These are phyloP conservation scores for Carex arenaria DNA, from an alignment of 202 grass and related monocot species.

Conservation along the genomic window DNA sequence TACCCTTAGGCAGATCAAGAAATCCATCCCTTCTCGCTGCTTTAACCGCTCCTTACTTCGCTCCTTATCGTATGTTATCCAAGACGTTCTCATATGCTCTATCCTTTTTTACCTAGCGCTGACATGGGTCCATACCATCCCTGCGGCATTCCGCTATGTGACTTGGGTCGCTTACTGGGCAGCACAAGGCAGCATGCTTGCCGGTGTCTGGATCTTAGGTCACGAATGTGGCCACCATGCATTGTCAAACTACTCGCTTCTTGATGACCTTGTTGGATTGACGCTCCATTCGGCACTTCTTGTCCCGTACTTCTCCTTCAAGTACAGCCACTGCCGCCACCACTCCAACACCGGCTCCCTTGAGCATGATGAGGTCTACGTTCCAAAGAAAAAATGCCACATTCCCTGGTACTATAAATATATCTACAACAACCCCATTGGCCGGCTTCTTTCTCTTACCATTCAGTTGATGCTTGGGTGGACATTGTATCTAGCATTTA, in stretches of 20 bases:
- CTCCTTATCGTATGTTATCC: conserved; percentile 23
- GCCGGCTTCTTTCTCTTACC: not conserved
- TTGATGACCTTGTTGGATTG: not conserved
- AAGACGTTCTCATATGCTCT: conserved; percentile 1
- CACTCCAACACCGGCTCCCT: conserved; percentile 30
- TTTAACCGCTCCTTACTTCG: conserved; percentile 22
- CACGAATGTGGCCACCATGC: conserved; percentile 36
- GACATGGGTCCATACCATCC: not conserved
- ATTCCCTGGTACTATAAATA: conserved; percentile 12
- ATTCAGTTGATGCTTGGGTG: conserved; percentile 20
- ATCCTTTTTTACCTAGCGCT: conserved; percentile 3
- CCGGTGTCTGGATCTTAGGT: conserved; percentile 24
- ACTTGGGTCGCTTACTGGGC: conserved; percentile 23
- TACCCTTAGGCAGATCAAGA: conserved; percentile 27
- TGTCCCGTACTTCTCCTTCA: conserved; percentile 30
- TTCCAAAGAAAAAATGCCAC: conserved; percentile 16
- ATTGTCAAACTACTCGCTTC: conserved; percentile 15
- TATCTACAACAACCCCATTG: conserved; percentile 23
- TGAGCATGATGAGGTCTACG: conserved; percentile 30
- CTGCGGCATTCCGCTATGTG: not conserved
- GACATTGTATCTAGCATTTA: conserved; percentile 23
- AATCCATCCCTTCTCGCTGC: conserved; percentile 26
- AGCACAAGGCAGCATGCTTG: conserved; percentile 12
- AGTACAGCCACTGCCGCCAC: conserved; percentile 28
- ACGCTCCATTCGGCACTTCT: conserved; percentile 28